Evolutionary conservation across 805 yeast species (phyloP), one percentile per base, ranked within the genome.

Genomic region (Starmerella floris): DNA sequence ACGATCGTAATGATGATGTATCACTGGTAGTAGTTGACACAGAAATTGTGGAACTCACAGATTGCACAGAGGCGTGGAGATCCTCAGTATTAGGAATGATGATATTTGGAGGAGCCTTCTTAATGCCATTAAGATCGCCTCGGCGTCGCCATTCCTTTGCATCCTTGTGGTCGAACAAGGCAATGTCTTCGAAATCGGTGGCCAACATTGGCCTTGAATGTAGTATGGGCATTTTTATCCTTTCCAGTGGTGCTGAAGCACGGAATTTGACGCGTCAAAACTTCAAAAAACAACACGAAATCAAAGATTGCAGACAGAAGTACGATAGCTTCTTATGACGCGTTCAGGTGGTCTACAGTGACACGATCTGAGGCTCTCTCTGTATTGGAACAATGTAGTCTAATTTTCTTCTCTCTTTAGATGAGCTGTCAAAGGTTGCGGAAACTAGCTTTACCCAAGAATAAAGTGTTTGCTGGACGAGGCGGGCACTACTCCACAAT

Each of bases 21-120:
- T 53, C 57, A 37, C 56, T 51, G 2, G 47, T 33, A 15, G 50
- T 37, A 1, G 57, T 52, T 3, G 56, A 54, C 11, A 53, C 51
- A 16, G 53, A 48, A 30, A 46, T 23, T n/a, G 40, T 44, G 3
- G 55, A 50, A 21, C 35, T 17, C 13, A 34, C 30, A 5, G 51
- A 47, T 25, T 39, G 39, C 21, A 37, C 26, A 5, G 48, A 46
- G 9, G 37, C 32, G 15, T 43, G 47, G 15, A 40, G 37, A 15
- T 43, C 48, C 11, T 13, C 22, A 3, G 25, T 10, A 5, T 31
- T 10, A 28, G 21, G 31, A 4, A 6, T 32, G 28, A 25, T 25
- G 28, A 25, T 25, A 23, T 9, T 17, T 31, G 23, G 30, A 27
- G 15, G 42, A 39, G 31, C 40, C 25, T 3, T 16, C 30, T 4